A percentile compares a stretch with the other conserved stretches of the same genome.
phyloP scores from a whole-genome alignment of 1,284 basidiomycete species.

The Cryptococcus jaspeensis region DNA sequence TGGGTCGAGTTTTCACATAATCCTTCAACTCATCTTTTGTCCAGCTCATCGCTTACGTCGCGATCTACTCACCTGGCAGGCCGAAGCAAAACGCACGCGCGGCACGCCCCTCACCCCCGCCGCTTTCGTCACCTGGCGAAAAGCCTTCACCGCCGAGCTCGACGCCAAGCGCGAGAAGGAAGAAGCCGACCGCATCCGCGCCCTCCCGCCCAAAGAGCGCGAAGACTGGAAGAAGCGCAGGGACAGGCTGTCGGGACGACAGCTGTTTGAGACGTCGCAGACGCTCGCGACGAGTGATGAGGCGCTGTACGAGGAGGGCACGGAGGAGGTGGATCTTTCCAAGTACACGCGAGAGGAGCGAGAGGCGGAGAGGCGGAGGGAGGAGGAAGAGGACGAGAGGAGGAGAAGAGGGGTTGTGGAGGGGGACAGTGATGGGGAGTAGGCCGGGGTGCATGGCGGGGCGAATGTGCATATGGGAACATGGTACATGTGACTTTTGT shows the following conservation, averaged over 20 bases:
- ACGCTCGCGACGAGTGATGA: slow-evolving; percentile 70
- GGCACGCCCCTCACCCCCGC: slow-evolving; percentile 86
- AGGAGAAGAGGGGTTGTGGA: slow-evolving; percentile 27
- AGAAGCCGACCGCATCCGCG: slow-evolving; percentile 79
- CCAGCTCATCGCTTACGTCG: neutral
- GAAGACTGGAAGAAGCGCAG: slow-evolving; percentile 76
- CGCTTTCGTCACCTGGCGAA: slow-evolving; percentile 78
- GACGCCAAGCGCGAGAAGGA: slow-evolving; percentile 62
- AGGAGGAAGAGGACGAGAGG: slow-evolving; percentile 56
- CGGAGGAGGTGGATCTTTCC: slow-evolving; percentile 77
- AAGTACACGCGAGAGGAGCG: slow-evolving; percentile 72
- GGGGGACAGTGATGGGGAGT: slow-evolving; percentile 32
- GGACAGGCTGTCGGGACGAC: slow-evolving; percentile 73
- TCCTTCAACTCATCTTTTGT: neutral
- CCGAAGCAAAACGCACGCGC: slow-evolving; percentile 79
- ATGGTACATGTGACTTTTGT: too few species aligned
- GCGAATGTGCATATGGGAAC: neutral
- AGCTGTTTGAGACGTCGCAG: slow-evolving; percentile 79
- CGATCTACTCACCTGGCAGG: slow-evolving; percentile 55
- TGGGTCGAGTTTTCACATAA: slow-evolving; percentile 41
- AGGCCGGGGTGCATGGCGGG: neutral
- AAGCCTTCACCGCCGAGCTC: slow-evolving; percentile 70
- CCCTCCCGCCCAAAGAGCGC: slow-evolving; percentile 74
- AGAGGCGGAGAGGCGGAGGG: slow-evolving; percentile 63
- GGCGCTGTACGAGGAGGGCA: slow-evolving; percentile 71